phyloP scores from a whole-genome alignment of 345 rosid species.

The Hirschfeldia incana region DNA sequence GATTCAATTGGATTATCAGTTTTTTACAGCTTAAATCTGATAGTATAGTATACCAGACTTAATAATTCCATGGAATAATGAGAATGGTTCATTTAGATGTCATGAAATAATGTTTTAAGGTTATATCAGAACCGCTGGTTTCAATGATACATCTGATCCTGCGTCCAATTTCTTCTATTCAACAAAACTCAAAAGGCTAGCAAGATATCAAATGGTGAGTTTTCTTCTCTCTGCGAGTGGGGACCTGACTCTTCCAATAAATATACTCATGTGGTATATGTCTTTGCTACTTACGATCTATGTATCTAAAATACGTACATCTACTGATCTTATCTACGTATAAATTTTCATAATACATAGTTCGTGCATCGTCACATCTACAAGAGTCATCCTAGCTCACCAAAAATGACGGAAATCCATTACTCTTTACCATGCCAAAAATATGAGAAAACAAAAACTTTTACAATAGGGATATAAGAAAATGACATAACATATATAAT shows the following conservation, averaged over 20 bases:
- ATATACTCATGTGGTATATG: constrained; percentile 17
- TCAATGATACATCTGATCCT: neutral
- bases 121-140: neutral
- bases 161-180: neutral
- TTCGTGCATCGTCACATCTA: constrained; percentile 23
- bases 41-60: neutral
- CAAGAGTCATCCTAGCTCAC: constrained; percentile 11
- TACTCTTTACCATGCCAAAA: constrained; percentile 1
- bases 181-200: constrained; percentile 12
- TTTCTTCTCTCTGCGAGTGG: neutral
- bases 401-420: constrained; percentile 3
- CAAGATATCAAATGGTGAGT: constrained; percentile 18
- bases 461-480: neutral
- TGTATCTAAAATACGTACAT: constrained; percentile 4
- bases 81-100: neutral
- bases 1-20: neutral
- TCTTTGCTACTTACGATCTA: constrained; percentile 10
- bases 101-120: neutral
- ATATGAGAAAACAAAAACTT: neutral
- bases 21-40: neutral
- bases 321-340: constrained; percentile 24
- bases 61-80: neutral
- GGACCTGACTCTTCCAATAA: constrained; percentile 15
- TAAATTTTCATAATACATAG: constrained; percentile 6
- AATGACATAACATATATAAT: neutral